Conservation (phyloP, 2,329 filamentous ascomycete species). For the Hypoxylon sp. region DNA sequence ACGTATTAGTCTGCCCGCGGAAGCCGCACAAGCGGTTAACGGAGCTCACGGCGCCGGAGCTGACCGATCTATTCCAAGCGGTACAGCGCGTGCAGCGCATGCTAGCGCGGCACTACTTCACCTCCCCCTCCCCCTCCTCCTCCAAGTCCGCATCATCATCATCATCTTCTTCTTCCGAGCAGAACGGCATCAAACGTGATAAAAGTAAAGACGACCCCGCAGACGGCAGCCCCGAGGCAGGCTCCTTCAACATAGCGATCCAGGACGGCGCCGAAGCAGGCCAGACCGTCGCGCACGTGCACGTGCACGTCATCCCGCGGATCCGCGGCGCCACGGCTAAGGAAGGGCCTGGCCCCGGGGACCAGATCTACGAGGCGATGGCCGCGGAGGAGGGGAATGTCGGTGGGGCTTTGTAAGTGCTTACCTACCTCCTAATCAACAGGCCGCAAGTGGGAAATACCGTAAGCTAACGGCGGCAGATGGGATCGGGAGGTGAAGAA, state of each 20-base stretch:
- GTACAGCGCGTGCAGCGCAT: constrained; percentile 87
- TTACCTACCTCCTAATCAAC: neutral
- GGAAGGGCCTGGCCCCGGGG: constrained; percentile 47
- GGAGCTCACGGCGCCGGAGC: constrained; percentile 79
- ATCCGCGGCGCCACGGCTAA: constrained; percentile 53
- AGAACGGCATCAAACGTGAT: neutral
- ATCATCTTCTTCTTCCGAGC: constrained; percentile 1
- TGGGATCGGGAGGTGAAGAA: constrained; percentile 47
- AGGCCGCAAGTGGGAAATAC: neutral
- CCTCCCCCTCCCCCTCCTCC: constrained; percentile 24
- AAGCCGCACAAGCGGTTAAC: constrained; percentile 78
- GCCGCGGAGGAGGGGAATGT: constrained; percentile 89
- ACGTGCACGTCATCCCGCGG: constrained; percentile 75
- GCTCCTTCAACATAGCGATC: constrained; percentile 93
- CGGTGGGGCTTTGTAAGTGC: constrained; percentile 71
- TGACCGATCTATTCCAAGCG: constrained; percentile 86
- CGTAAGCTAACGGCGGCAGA: constrained; percentile 23
- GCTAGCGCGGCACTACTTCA: constrained; percentile 73
- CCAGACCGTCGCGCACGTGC: constrained; percentile 93
- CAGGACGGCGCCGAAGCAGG: constrained; percentile 93
- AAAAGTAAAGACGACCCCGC: neutral
- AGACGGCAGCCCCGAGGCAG: constrained; percentile 62
- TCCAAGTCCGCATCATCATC: neutral
- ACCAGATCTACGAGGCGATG: constrained; percentile 81
- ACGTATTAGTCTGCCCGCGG: constrained; percentile 89